phyloP scores from a whole-genome alignment of 352 stramenopile species.

The Globisporangium perplexum region DNA sequence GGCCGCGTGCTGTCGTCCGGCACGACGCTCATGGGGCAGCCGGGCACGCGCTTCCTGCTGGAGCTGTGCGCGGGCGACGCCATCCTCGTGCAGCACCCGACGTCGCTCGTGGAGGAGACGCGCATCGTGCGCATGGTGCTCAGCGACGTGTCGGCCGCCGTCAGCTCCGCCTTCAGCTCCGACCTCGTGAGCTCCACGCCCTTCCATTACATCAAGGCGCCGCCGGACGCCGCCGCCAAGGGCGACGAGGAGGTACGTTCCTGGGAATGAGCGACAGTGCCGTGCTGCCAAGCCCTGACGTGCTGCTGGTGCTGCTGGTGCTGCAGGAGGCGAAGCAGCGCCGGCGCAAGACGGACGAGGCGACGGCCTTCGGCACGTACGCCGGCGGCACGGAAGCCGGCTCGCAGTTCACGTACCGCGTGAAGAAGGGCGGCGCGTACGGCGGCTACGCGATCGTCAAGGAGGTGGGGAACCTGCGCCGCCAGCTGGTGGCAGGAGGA shows the following conservation, averaged over 20 bases:
- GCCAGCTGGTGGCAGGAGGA: too few relatives aligned
- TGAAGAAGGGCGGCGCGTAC: slow-evolving; percentile 81
- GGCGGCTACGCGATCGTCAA: slow-evolving; percentile 86
- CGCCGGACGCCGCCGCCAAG: slow-evolving; percentile 47
- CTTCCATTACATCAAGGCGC: slow-evolving; percentile 88
- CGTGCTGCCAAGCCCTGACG: too few relatives aligned
- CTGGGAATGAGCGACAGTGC: too few relatives aligned
- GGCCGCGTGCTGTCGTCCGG: slow-evolving; percentile 82
- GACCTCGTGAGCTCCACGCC: slow-evolving; percentile 85
- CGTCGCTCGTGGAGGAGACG: slow-evolving; percentile 78
- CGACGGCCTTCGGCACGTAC: slow-evolving; percentile 84
- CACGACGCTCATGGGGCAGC: slow-evolving; percentile 84
- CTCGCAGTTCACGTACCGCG: slow-evolving; percentile 61
- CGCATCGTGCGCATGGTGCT: slow-evolving; percentile 90
- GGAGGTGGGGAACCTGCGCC: slow-evolving; percentile 47
- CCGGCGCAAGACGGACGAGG: slow-evolving; percentile 49
- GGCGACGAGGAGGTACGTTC: slow-evolving; percentile 26
- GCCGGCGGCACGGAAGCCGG: slow-evolving; percentile 75
- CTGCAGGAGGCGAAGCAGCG: slow-evolving; percentile 36
- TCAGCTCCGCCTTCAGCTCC: slow-evolving; percentile 86
- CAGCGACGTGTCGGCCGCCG: slow-evolving; percentile 77
- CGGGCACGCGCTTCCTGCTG: slow-evolving; percentile 77
- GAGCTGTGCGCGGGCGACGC: slow-evolving; percentile 80
- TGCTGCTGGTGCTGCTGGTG: neutral
- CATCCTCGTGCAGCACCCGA: slow-evolving; percentile 87